Percentiles rank a stretch among this genome's conserved stretches.
These are phyloP conservation scores for Coprinellus micaceus DNA, from an alignment of 768 basidiomycete genomes.

Conservation along the genomic window DNA sequence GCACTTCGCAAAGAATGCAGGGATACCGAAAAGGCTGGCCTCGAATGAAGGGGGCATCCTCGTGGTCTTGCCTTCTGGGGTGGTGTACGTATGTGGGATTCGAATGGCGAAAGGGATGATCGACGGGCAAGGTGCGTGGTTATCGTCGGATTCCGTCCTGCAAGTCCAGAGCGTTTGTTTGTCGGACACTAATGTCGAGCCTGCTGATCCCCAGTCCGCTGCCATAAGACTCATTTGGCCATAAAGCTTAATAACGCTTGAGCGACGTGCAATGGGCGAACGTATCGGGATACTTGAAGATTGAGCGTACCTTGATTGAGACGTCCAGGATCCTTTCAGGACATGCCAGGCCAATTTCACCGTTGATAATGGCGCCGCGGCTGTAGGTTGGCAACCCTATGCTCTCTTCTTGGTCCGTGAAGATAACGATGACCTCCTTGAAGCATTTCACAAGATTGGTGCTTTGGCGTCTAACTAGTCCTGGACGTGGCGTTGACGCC, in stretches of 20 bases:
- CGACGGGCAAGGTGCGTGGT: slow-evolving; percentile 30
- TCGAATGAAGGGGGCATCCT: slow-evolving; percentile 39
- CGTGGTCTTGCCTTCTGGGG: slow-evolving; percentile 23
- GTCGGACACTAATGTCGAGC: slow-evolving; percentile 27
- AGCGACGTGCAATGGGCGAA: not conserved
- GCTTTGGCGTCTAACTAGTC: slow-evolving; percentile 10
- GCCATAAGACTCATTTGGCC: slow-evolving; percentile 33
- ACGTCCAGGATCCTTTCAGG: slow-evolving; percentile 30
- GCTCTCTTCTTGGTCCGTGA: slow-evolving; percentile 33
- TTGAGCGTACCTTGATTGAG: slow-evolving; percentile 32
- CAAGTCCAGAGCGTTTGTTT: slow-evolving; percentile 29
- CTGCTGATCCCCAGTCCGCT: slow-evolving; percentile 31
- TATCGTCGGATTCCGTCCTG: slow-evolving; percentile 9
- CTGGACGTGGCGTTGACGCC: slow-evolving; percentile 34
- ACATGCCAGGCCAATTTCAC: slow-evolving; percentile 32
- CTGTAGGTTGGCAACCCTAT: slow-evolving; percentile 32
- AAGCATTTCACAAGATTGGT: slow-evolving; percentile 30
- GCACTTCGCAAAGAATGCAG: slow-evolving; percentile 31
- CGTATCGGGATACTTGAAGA: not conserved
- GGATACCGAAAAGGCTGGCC: slow-evolving; percentile 28
- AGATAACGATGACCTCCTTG: slow-evolving; percentile 33
- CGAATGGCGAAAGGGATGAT: slow-evolving; percentile 34
- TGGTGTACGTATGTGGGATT: slow-evolving; percentile 31
- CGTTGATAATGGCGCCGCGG: slow-evolving; percentile 29
- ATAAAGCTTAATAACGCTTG: slow-evolving; percentile 24